Evolutionary conservation across 345 rosid species (phyloP).

Genomic region (Eucalyptus tenuipes): DNA sequence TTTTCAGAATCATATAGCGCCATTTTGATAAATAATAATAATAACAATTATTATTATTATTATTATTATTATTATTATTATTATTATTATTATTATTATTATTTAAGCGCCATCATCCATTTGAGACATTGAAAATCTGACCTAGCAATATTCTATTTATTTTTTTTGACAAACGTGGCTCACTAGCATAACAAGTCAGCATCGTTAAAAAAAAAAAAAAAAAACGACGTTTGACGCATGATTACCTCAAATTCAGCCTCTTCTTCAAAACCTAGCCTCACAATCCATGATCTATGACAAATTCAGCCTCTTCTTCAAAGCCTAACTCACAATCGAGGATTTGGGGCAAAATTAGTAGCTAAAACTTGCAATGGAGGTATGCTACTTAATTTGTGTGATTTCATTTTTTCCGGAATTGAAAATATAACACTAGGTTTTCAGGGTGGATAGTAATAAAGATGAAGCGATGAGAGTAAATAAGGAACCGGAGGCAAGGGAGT

Average conservation of each 20-base stretch:
- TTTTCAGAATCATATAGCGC: background rate
- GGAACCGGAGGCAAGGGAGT: constrained; percentile 30
- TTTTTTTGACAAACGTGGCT: background rate
- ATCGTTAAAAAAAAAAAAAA: too few species aligned
- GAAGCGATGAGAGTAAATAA: background rate
- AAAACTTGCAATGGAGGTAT: background rate
- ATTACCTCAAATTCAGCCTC: background rate
- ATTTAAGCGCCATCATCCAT: background rate
- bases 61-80: too few species aligned
- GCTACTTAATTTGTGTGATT: background rate
- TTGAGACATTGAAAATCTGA: background rate
- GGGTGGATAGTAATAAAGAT: background rate
- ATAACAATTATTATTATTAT: too few species aligned
- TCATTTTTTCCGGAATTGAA: background rate
- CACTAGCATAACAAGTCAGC: background rate
- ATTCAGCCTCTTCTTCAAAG: background rate
- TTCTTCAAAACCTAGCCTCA: too few species aligned
- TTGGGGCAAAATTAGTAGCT: background rate
- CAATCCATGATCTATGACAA: too few species aligned
- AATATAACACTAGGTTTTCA: background rate
- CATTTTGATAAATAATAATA: background rate
- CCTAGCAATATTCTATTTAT: background rate
- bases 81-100: too few species aligned
- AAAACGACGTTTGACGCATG: too few species aligned
- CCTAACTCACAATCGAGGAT: background rate